These are phyloP conservation scores for Pyrus communis DNA, from an alignment of 306 rosid species.

Conservation along the genomic window DNA sequence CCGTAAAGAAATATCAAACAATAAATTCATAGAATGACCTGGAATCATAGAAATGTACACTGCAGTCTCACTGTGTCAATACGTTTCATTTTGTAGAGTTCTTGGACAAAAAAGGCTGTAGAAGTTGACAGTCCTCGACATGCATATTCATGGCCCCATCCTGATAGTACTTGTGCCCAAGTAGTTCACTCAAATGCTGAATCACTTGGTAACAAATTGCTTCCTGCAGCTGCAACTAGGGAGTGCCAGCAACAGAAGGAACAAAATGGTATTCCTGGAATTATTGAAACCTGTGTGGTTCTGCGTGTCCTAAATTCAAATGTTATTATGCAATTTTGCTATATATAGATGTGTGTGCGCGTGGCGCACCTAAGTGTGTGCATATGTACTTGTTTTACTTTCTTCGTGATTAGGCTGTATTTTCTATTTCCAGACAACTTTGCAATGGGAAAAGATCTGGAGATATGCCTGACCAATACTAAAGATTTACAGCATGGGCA, in stretches of 20 bases:
- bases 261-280: constrained; percentile 40
- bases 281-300: constrained; percentile 11
- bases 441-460: constrained; percentile 31
- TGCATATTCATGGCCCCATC: constrained; percentile 48
- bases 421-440: constrained; percentile 28
- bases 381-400: background rate
- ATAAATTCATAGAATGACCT: background rate
- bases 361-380: background rate
- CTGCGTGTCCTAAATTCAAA: background rate
- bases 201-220: constrained; percentile 30
- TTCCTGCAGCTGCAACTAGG: constrained; percentile 28
- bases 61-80: background rate
- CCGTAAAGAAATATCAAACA: background rate
- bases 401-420: constrained; percentile 2
- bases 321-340: background rate
- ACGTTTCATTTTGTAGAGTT: constrained; percentile 52
- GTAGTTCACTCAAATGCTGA: constrained; percentile 67
- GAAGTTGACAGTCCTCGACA: constrained; percentile 78
- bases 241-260: constrained; percentile 41
- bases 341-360: background rate
- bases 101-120: constrained; percentile 80
- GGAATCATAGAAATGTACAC: background rate
- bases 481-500: constrained; percentile 31
- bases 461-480: constrained; percentile 20
- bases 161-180: constrained; percentile 84